Percentiles rank a stretch among this genome's conserved stretches.
Evolutionary conservation across 805 yeast genomes (phyloP).

Genomic region (Lipomyces lipofer): DNA sequence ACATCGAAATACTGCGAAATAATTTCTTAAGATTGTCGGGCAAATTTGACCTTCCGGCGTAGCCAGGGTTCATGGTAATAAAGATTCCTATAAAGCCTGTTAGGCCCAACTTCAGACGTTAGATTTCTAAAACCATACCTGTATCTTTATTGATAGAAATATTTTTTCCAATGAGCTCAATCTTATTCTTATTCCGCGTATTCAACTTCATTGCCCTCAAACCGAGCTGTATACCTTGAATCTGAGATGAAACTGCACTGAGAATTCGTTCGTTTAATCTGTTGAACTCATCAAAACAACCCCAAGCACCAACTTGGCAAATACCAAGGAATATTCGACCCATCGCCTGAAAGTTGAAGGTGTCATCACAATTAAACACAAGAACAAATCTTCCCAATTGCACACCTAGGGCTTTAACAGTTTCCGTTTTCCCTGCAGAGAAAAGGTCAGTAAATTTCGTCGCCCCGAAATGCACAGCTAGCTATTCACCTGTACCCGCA

Average conservation of each 20-base stretch:
- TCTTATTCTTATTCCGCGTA: slow-evolving; percentile 1
- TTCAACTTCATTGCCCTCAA: slow-evolving; percentile 36
- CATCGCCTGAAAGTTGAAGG: slow-evolving; percentile 78
- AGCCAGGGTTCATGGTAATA: slow-evolving; percentile 88
- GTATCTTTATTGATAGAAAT: slow-evolving; percentile 34
- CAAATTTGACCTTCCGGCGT: slow-evolving; percentile 74
- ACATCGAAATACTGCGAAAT: slow-evolving; percentile 75
- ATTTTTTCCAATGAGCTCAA: slow-evolving; percentile 35
- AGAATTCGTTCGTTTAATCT: slow-evolving; percentile 68
- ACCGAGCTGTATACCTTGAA: slow-evolving; percentile 68
- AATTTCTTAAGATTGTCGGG: slow-evolving; percentile 84
- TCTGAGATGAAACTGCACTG: slow-evolving; percentile 81
- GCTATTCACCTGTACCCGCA: slow-evolving; percentile 78
- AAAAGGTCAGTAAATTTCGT: background rate
- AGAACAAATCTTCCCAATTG: slow-evolving; percentile 76
- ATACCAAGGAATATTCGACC: slow-evolving; percentile 76
- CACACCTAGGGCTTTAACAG: slow-evolving; percentile 79
- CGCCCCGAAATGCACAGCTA: background rate
- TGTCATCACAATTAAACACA: slow-evolving; percentile 89
- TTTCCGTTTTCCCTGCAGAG: slow-evolving; percentile 68
- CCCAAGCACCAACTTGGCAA: slow-evolving; percentile 87
- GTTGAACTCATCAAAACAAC: slow-evolving; percentile 94
- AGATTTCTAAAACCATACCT: too few species aligned
- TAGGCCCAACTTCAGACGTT: too few species aligned
- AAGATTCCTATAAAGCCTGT: slow-evolving; percentile 71